phyloP scores from a whole-genome alignment of 2,329 filamentous ascomycete genomes.

The Septoria linicola region DNA sequence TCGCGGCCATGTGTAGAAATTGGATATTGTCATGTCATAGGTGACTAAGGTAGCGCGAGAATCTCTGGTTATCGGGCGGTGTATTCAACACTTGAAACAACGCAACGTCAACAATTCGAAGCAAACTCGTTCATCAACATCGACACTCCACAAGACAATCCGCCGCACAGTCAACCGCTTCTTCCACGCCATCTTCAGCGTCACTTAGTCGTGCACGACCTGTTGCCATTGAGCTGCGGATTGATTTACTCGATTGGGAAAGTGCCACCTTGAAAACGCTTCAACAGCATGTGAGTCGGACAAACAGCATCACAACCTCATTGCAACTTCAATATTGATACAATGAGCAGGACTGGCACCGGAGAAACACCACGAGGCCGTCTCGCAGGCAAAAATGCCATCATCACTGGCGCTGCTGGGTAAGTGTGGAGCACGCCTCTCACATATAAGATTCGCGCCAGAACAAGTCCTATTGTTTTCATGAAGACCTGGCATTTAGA shows the following conservation, averaged over 20 bases:
- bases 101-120: conserved; percentile 1
- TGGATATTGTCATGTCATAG: background rate
- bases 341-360: conserved; percentile 20
- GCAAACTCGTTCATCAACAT: too few species aligned
- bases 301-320: background rate
- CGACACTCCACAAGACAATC: too few species aligned
- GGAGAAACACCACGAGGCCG: conserved; percentile 40
- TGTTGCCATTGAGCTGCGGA: conserved; percentile 10
- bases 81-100: too few species aligned
- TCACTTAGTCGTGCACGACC: background rate
- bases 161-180: too few species aligned
- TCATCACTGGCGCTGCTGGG: conserved; percentile 85
- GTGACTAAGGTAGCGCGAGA: too few species aligned
- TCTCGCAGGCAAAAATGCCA: conserved; percentile 64
- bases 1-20: too few species aligned
- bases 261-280: conserved; percentile 14
- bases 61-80: too few species aligned
- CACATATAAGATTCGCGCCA: too few species aligned
- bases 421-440: conserved; percentile 46
- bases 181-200: background rate
- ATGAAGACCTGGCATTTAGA: too few species aligned
- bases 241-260: conserved; percentile 22
- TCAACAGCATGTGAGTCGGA: conserved; percentile 24
- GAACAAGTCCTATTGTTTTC: too few species aligned
- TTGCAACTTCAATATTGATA: conserved; percentile 10